These are phyloP conservation scores for Coelastrella sp. DNA, from an alignment of 139 green algal genomes.

Conservation along the genomic window DNA sequence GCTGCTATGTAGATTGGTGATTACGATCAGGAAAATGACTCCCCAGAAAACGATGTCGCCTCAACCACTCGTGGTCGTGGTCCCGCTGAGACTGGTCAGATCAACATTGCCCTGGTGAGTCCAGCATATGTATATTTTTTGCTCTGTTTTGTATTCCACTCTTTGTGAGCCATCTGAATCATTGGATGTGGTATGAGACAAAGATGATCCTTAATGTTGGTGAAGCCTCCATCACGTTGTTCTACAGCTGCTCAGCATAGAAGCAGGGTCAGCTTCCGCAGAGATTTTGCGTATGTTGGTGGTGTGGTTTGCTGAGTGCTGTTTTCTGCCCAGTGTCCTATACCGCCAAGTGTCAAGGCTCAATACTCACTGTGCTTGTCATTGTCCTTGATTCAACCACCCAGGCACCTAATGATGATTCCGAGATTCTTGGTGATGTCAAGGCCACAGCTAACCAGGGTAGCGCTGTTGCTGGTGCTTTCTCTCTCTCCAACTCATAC, in stretches of 20 bases:
- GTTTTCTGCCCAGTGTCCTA: too few species aligned
- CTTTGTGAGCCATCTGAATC: too few species aligned
- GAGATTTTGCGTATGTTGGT: too few species aligned
- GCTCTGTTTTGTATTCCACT: too few species aligned
- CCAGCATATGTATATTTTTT: neutral
- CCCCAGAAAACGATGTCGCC: constrained; percentile 37
- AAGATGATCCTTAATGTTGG: too few species aligned
- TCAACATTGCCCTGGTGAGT: constrained; percentile 29
- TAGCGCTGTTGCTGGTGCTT: constrained; percentile 17
- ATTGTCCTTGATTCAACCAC: too few species aligned
- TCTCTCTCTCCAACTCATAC: constrained; percentile 39
- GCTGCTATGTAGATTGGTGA: constrained; percentile 5
- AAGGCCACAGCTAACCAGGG: constrained; percentile 43
- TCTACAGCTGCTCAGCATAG: too few species aligned
- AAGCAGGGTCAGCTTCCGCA: too few species aligned
- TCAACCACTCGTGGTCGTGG: constrained; percentile 39
- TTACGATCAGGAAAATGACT: constrained; percentile 44
- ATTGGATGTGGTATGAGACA: too few species aligned
- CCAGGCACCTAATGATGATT: constrained; percentile 37
- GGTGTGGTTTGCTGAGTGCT: too few species aligned
- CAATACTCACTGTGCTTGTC: neutral
- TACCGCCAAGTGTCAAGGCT: neutral
- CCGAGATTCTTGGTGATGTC: constrained; percentile 13
- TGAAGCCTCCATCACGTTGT: too few species aligned
- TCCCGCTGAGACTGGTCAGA: constrained; percentile 20